Evolutionary conservation across 352 stramenopile species (phyloP).

Genomic region (Pythium periplocum): DNA sequence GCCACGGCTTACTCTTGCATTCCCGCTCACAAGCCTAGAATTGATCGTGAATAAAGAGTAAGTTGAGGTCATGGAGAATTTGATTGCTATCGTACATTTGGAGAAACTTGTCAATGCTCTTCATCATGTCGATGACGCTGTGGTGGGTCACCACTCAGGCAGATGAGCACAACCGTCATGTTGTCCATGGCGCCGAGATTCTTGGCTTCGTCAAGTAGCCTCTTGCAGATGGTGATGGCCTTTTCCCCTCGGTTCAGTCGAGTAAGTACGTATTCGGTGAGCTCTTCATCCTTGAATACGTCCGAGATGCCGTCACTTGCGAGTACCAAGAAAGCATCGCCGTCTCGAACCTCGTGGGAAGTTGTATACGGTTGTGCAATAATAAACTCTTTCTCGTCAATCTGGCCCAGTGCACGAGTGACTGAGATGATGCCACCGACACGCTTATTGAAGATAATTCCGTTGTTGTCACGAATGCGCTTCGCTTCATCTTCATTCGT

Average conservation of each 20-base stretch:
- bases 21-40: too few species aligned
- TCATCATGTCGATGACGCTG: too few species aligned
- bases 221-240: conserved; percentile 50
- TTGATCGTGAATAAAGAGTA: too few species aligned
- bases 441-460: conserved; percentile 83
- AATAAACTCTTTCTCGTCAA: conserved; percentile 80
- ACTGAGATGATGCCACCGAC: conserved; percentile 68
- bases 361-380: conserved; percentile 54
- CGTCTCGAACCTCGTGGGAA: conserved; percentile 41
- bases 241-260: conserved; percentile 40
- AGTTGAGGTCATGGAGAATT: too few species aligned
- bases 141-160: conserved; percentile 21
- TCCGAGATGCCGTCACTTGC: conserved; percentile 75
- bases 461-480: conserved; percentile 65
- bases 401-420: conserved; percentile 69
- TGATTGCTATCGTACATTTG: too few species aligned
- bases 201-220: conserved; percentile 66
- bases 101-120: too few species aligned
- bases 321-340: conserved; percentile 67
- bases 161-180: conserved; percentile 75
- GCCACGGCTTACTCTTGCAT: too few species aligned
- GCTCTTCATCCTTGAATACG: conserved; percentile 64
- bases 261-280: conserved; percentile 55
- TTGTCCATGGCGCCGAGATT: conserved; percentile 70
- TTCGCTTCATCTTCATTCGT: conserved; percentile 71